Base-by-base conservation (phyloP, 1,139 yeast genomes). In the Zygosaccharomyces pseudobailii region DNA sequence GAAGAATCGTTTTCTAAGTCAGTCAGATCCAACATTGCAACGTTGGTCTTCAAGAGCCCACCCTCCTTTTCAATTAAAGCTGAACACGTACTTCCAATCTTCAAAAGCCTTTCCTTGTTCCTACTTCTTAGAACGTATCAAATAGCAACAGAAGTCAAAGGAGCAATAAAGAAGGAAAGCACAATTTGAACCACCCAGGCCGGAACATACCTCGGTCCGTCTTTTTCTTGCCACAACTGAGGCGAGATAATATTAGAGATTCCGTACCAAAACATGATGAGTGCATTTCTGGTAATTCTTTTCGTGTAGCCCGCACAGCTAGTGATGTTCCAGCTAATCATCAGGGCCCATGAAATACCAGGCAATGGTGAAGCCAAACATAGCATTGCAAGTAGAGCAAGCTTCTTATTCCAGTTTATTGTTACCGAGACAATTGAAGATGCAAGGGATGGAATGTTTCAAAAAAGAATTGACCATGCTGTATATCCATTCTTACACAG, bases 161-260 rank as follows among this genome's bases (percentile, higher is more conserved):
- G 78, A 2, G 78, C 74, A 10, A 63, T 43, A 22, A 68, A 63
- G 57, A 73, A 77, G 7, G 77, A 70, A 22, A 75, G 56, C 4
- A 76, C 76, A 42, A 77, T 75, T 56, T 75, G 79, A n/a, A 76
- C 76, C 42, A 73, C 68, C 81, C 82, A 76, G 0, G 82, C 80
- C 2, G 73, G 73, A 40, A 62, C 37, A 49, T 70, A 74, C 50
- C 76, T 61, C 45, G 78, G 77, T 3, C 67, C 70, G 45, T 72
- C 74, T 17, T 53, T 59, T 8, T 49, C 67, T 53, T 65, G 63
- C 75, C 76, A 74, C 22, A 73, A 53, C 56, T 74, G 78, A 5
- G 79, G 78, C 0, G 76, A 70, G 20, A 74, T 70, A 43, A 74
- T 69, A 48, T 74, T 74, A 1, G 75, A 66, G 34, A 73, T 51